These are phyloP conservation scores for Aegle marmelos DNA, from an alignment of 345 rosid species.

Conservation along the genomic window DNA sequence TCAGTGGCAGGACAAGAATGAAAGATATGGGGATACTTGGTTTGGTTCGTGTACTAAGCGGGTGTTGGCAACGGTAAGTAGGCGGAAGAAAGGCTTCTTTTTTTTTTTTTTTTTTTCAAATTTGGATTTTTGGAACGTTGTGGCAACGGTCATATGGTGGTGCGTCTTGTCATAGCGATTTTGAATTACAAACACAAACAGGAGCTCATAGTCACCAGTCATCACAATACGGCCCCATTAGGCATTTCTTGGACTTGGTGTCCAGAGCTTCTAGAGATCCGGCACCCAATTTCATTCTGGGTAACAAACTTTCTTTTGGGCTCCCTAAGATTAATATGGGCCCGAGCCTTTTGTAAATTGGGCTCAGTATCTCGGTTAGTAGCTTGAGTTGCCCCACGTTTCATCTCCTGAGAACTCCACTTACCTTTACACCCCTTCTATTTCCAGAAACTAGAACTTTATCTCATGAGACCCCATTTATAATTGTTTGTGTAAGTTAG, in stretches of 20 bases:
- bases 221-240: too few species aligned
- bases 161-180: conserved; percentile 18
- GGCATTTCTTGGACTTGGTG: too few species aligned
- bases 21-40: neutral
- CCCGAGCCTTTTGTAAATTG: neutral
- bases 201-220: neutral
- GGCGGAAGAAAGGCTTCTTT: neutral
- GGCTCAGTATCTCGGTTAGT: too few species aligned
- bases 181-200: conserved; percentile 8
- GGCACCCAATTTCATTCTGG: neutral
- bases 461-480: too few species aligned
- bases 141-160: conserved; percentile 47
- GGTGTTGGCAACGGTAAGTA: conserved; percentile 46
- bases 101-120: conserved; percentile 7
- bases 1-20: conserved; percentile 7
- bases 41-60: conserved; percentile 5
- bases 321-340: neutral
- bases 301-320: neutral
- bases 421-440: too few species aligned
- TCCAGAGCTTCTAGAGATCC: neutral
- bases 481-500: too few species aligned
- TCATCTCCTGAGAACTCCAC: too few species aligned
- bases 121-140: conserved; percentile 46
- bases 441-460: too few species aligned
- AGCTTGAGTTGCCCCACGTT: too few species aligned